Evolutionary conservation across 805 yeast species (phyloP).

Genomic region (Tetrapisispora pingtungensis): DNA sequence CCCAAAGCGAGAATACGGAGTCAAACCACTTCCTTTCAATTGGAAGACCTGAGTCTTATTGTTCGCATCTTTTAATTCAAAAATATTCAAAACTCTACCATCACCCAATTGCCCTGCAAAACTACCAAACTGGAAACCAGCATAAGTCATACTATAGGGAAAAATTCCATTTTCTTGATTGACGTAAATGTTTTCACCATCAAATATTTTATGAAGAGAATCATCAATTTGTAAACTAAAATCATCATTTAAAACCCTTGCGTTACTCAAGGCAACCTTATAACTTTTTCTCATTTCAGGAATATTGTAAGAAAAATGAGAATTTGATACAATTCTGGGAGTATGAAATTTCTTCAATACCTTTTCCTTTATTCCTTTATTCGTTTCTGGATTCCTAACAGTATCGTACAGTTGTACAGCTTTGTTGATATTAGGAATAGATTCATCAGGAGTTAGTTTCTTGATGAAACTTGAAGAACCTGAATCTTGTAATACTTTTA

Average conservation of each 20-base stretch:
- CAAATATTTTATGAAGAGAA: conserved; percentile 43
- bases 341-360: conserved; percentile 30
- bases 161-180: conserved; percentile 33
- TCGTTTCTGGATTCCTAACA: neutral
- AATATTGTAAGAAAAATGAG: conserved; percentile 61
- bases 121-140: conserved; percentile 93
- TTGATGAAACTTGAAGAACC: conserved; percentile 19
- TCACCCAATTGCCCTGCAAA: conserved; percentile 98
- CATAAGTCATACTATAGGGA: conserved; percentile 87
- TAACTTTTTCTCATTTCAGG: conserved; percentile 55
- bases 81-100: conserved; percentile 79
- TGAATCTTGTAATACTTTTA: conserved; percentile 16
- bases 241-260: conserved; percentile 50
- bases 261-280: conserved; percentile 41
- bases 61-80: conserved; percentile 54
- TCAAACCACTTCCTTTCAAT: conserved; percentile 83
- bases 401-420: neutral
- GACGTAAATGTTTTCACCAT: conserved; percentile 45
- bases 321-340: conserved; percentile 44
- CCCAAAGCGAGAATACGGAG: conserved; percentile 90
- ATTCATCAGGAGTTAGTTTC: conserved; percentile 22
- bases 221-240: conserved; percentile 45
- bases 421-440: conserved; percentile 15
- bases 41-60: conserved; percentile 38
- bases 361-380: conserved; percentile 11